Evolutionary conservation across 768 basidiomycete genomes (phyloP), one percentile per base, ranked within the genome.

Genomic region (Russula lepida): DNA sequence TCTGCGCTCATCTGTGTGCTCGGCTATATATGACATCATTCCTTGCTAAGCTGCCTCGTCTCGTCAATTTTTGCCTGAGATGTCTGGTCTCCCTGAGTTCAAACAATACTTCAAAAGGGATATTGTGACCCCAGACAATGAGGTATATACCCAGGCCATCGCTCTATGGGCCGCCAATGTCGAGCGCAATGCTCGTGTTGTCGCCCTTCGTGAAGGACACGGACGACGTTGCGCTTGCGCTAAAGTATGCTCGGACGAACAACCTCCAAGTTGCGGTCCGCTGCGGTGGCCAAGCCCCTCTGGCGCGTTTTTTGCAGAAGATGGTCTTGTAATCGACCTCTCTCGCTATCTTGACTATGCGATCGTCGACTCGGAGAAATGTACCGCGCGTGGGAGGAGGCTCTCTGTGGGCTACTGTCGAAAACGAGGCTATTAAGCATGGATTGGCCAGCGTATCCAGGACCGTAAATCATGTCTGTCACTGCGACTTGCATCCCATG

Each of bases 241-340:
- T 82, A 55, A 64, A 67, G 23, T 75, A 73, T 48, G 77, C 79
- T 2, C 69, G 65, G 51, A 63, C 66, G 6, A 71, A 75, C 28
- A 61, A 67, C 4, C 66, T 80, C 2, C 69, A 72, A 19, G 67
- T 81, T 28, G 79, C 78, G 11, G 71, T 81, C 58, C 69, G 71
- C 21, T 76, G 80, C 21, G 81, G 81, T 3, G 81, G 80, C 0
- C 81, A 82, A 77, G 70, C 63, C 61, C 74, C 6, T 66, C 74
- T 23, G 79, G 77, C 6, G 71, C 77, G 5, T 80, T 79, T 1
- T 80, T 79, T 6, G 66, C 66, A 27, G 72, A 79, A 33, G 77
- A 74, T 35, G 80, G 81, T 17, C 60, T 83, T 32, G 78, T 81
- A 12, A 76, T 82, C 58, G 81, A 82, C 62, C 73, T 81, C 12